Base-by-base conservation (phyloP, 768 basidiomycete genomes). In the Termitomyces sp. region DNA sequence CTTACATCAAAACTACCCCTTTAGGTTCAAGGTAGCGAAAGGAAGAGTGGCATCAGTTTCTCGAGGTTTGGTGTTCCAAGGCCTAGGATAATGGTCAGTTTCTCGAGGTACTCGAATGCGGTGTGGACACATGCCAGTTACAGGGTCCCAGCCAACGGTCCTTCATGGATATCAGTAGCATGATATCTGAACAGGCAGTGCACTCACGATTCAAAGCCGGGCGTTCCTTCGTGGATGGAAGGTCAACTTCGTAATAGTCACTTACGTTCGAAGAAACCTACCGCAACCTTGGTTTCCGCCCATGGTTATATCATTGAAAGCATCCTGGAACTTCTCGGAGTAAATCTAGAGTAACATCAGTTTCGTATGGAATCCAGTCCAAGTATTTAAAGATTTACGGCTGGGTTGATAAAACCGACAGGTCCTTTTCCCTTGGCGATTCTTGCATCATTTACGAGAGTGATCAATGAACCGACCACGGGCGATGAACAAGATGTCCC, bases 371-470 rank as follows among this genome's bases (percentile, higher is more conserved):
- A 25, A 19, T 41, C 19, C 10, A 51, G 3, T 17, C 6, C 8
- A 12, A 17, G 17, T 5, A 39, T 28, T n/a, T 14, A 16, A 8
- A 14, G 9, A 56, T 61, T 52, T 49, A 79, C 77, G n/a, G 65
- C 55, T 39, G 78, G 79, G 51, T 81, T 81, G 28, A 81, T 71
- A 61, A 79, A 81, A 3, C 79, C 82, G 30, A 83, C 71, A 0
- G 80, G 66, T 0, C 60, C 48, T 64, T 82, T 82, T 14, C 71
- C 70, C 1, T 12, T 8, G 4, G 73, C 70, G 23, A 84, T 62
- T 3, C 81, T 74, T 0, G 77, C 80, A 60, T 83, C 82, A 55
- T 83, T 83, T 40, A 83, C 66, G 65, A 81, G 66, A 3, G 82
- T 70, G 42, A 83, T 68, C 27, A 83, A 75, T 2, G 78, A 72